These are phyloP conservation scores for Citropsis articulata DNA, from an alignment of 345 rosid genomes.

Conservation along the genomic window DNA sequence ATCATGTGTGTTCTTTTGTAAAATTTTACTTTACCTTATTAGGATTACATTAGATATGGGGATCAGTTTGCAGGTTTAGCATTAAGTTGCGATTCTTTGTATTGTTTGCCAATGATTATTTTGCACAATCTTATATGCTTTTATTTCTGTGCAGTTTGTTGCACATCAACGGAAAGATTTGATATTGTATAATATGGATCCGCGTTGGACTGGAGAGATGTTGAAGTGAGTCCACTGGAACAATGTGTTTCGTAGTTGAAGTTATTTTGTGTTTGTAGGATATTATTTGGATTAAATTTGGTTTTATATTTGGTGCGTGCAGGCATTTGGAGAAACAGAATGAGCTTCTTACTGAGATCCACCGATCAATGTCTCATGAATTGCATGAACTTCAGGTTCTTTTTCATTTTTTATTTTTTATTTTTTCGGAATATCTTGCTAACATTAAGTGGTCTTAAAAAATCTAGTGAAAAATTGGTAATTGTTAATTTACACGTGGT, in stretches of 20 bases:
- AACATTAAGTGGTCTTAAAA: neutral
- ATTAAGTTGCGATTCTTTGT: neutral
- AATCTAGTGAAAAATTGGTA: neutral
- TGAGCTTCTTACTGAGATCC: constrained; percentile 44
- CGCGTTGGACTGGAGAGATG: constrained; percentile 28
- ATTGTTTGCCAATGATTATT: neutral
- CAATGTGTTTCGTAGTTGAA: neutral
- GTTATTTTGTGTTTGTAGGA: neutral
- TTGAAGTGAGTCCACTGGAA: constrained; percentile 21
- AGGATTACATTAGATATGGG: neutral
- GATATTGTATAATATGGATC: constrained; percentile 29
- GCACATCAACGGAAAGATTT: neutral
- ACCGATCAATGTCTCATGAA: constrained; percentile 42
- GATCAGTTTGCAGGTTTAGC: neutral
- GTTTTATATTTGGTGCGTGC: neutral
- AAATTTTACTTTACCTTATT: too few species aligned
- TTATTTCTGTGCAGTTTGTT: constrained; percentile 2
- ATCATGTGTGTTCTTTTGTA: too few species aligned
- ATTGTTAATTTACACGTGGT: neutral
- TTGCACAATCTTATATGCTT: constrained; percentile 6
- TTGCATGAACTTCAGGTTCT: constrained; percentile 53
- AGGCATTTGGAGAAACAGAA: constrained; percentile 66
- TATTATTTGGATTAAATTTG: neutral
- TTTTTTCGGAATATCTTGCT: neutral
- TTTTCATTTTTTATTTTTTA: neutral